Percentiles rank a stretch among this genome's conserved stretches.
These are phyloP conservation scores for Phytopythium ostracodes DNA, from an alignment of 352 stramenopile genomes.

Conservation along the genomic window DNA sequence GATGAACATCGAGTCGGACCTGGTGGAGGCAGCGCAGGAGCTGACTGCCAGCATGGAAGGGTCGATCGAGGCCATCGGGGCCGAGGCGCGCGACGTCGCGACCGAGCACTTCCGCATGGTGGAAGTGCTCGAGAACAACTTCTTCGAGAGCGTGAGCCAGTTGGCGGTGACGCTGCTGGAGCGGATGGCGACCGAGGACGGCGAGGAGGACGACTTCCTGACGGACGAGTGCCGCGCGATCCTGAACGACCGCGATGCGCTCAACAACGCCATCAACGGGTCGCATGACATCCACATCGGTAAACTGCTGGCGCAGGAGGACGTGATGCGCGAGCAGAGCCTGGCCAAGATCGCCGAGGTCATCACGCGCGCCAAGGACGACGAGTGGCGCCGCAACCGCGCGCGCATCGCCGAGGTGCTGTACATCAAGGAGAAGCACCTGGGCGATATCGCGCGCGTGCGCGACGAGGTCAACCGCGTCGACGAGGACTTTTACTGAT, in stretches of 20 bases:
- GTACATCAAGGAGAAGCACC: slow-evolving; percentile 68
- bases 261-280: slow-evolving; percentile 87
- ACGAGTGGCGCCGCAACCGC: slow-evolving; percentile 74
- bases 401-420: slow-evolving; percentile 69
- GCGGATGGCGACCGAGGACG: slow-evolving; percentile 71
- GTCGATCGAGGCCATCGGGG: slow-evolving; percentile 58
- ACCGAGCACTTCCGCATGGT: slow-evolving; percentile 87
- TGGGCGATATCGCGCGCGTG: slow-evolving; percentile 50
- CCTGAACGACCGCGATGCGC: slow-evolving; percentile 73
- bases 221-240: slow-evolving; percentile 78
- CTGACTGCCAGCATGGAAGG: slow-evolving; percentile 57
- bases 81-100: slow-evolving; percentile 53
- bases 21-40: slow-evolving; percentile 75
- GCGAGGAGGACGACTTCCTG: slow-evolving; percentile 74
- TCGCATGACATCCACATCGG: slow-evolving; percentile 92
- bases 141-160: slow-evolving; percentile 86
- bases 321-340: slow-evolving; percentile 79
- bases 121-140: slow-evolving; percentile 90
- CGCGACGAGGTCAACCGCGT: slow-evolving; percentile 74
- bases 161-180: slow-evolving; percentile 71
- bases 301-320: slow-evolving; percentile 84
- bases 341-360: slow-evolving; percentile 64
- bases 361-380: slow-evolving; percentile 52
- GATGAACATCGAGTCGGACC: slow-evolving; percentile 87
- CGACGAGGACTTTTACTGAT: slow-evolving; percentile 76